Evolutionary conservation across 768 basidiomycete genomes (phyloP).

Genomic region (Macrolepiota albuminosa): DNA sequence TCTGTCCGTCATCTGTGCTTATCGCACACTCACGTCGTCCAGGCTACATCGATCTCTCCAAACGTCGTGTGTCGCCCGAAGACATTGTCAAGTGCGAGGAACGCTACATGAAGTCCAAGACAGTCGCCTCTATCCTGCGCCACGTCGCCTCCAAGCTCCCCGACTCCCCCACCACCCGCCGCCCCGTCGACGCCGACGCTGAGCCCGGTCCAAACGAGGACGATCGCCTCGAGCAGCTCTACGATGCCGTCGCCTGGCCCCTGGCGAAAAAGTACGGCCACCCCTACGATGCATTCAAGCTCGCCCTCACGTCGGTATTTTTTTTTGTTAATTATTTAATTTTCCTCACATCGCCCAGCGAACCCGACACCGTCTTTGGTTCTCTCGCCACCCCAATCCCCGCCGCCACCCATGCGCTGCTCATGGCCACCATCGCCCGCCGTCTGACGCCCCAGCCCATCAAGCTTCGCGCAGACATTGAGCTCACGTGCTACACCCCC

Average conservation of each 20-base stretch:
- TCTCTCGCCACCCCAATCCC: constrained; percentile 57
- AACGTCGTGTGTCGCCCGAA: constrained; percentile 95
- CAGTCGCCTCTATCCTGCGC: constrained; percentile 88
- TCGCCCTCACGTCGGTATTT: constrained; percentile 78
- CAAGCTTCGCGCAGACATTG: constrained; percentile 97
- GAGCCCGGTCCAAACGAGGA: constrained; percentile 56
- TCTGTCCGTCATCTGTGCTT: neutral
- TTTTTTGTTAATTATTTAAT: neutral
- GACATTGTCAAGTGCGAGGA: constrained; percentile 92
- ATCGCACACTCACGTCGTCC: neutral
- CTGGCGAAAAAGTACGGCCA: constrained; percentile 90
- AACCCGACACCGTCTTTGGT: constrained; percentile 72
- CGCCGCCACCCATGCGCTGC: constrained; percentile 51
- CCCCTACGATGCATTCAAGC: constrained; percentile 96
- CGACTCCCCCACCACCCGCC: neutral
- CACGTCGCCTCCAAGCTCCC: constrained; percentile 86
- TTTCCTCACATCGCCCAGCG: constrained; percentile 22
- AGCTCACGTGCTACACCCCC: constrained; percentile 93
- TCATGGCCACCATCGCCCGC: constrained; percentile 84
- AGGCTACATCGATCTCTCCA: constrained; percentile 99
- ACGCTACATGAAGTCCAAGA: constrained; percentile 63
- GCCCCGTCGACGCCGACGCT: constrained; percentile 23
- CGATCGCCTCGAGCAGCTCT: constrained; percentile 77
- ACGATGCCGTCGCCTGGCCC: constrained; percentile 92
- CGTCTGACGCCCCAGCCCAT: constrained; percentile 97